These are phyloP conservation scores for Jamesozyma rosinii DNA, from an alignment of 805 yeast species.

Conservation along the genomic window DNA sequence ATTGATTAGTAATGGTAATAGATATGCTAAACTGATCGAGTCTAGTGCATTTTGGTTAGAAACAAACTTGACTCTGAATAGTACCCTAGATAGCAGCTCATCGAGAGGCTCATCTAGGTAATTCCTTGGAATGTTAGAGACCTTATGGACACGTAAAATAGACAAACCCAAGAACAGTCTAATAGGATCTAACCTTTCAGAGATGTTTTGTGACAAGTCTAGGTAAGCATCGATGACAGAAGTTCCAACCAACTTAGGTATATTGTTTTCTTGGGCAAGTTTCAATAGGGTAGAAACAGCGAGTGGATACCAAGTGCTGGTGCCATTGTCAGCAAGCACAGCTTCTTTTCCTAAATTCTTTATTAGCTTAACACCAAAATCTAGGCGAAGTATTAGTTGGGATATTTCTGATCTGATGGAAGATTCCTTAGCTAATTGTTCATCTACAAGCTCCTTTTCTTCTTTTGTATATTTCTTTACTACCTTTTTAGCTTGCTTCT, in stretches of 20 bases:
- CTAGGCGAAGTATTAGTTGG: slow-evolving; percentile 30
- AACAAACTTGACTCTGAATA: slow-evolving; percentile 67
- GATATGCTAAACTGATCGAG: slow-evolving; percentile 55
- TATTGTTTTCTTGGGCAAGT: slow-evolving; percentile 33
- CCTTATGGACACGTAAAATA: slow-evolving; percentile 48
- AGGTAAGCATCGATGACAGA: slow-evolving; percentile 44
- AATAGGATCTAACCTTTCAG: slow-evolving; percentile 42
- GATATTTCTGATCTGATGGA: slow-evolving; percentile 43
- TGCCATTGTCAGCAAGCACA: slow-evolving; percentile 52
- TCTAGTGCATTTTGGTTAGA: slow-evolving; percentile 68
- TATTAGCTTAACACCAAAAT: slow-evolving; percentile 46
- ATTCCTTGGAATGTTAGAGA: slow-evolving; percentile 38
- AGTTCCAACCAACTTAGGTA: slow-evolving; percentile 34
- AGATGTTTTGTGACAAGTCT: slow-evolving; percentile 42
- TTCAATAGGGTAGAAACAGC: slow-evolving; percentile 45
- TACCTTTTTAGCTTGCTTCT: slow-evolving; percentile 52
- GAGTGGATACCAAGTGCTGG: slow-evolving; percentile 59
- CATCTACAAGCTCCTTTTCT: slow-evolving; percentile 54
- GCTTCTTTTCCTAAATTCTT: slow-evolving; percentile 44
- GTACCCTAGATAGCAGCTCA: slow-evolving; percentile 51
- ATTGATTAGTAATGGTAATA: slow-evolving; percentile 63
- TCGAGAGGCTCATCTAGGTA: slow-evolving; percentile 43
- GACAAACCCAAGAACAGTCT: slow-evolving; percentile 59
- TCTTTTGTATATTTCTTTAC: slow-evolving; percentile 62
- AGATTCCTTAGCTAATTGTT: slow-evolving; percentile 56